phyloP scores from a whole-genome alignment of 345 rosid species.

The Ceriops decandra region DNA sequence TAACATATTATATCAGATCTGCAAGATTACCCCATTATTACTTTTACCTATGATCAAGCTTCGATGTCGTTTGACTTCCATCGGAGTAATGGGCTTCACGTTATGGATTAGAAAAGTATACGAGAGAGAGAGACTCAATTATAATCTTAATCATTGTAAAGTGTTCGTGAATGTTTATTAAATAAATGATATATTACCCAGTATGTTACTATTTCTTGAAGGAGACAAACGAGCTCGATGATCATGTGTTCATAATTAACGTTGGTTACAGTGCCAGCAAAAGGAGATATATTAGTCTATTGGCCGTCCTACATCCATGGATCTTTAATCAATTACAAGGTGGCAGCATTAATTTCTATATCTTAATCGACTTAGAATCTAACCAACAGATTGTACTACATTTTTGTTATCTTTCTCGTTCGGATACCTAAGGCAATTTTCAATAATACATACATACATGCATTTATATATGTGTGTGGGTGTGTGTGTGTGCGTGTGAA shows the following conservation, averaged over 20 bases:
- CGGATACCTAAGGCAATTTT: too few relatives aligned
- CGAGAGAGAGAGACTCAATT: background rate
- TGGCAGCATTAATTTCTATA: background rate
- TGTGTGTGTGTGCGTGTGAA: too few relatives aligned
- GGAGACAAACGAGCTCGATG: background rate
- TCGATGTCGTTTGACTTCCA: constrained; percentile 17
- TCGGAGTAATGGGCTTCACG: constrained; percentile 38
- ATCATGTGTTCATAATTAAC: too few relatives aligned
- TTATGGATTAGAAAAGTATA: constrained; percentile 7
- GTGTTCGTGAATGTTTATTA: background rate
- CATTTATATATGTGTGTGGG: too few relatives aligned
- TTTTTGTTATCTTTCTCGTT: too few relatives aligned
- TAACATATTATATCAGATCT: constrained; percentile 22
- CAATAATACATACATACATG: too few relatives aligned
- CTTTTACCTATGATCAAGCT: constrained; percentile 14
- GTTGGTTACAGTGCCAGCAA: too few relatives aligned
- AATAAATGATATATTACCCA: background rate
- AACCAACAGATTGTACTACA: too few relatives aligned
- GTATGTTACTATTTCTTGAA: background rate
- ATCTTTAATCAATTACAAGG: background rate
- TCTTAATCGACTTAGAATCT: background rate
- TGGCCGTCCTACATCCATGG: background rate
- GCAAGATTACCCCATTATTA: constrained; percentile 34
- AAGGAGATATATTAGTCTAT: too few relatives aligned
- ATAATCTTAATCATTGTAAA: constrained; percentile 11